These are phyloP conservation scores for Zygosaccharomyces siamensis DNA, from an alignment of 805 yeast genomes.

Conservation along the genomic window DNA sequence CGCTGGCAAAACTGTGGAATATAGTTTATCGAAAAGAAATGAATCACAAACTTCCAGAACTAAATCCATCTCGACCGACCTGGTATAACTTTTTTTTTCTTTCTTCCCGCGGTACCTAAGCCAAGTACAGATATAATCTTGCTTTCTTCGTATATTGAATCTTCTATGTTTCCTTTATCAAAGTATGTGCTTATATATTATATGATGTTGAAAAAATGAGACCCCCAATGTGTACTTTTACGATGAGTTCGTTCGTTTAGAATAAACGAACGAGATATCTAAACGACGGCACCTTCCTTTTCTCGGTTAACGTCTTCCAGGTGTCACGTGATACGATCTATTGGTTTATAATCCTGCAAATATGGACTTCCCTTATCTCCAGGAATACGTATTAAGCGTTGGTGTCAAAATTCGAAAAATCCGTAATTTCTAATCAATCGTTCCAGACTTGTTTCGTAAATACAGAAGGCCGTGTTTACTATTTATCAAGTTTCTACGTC, in stretches of 20 bases:
- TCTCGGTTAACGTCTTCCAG: not conserved
- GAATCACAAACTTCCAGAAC: conserved; percentile 78
- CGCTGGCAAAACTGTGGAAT: conserved; percentile 64
- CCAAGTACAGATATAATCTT: not conserved
- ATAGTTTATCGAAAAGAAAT: conserved; percentile 65
- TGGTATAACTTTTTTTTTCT: not conserved
- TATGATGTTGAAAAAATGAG: not conserved
- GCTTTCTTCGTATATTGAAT: not conserved
- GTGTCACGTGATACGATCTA: not conserved
- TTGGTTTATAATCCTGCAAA: too few species aligned
- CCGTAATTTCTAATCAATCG: not conserved
- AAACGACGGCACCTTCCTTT: conserved; percentile 4
- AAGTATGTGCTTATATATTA: not conserved
- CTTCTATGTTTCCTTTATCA: not conserved
- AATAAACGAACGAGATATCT: not conserved
- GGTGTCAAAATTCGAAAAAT: not conserved
- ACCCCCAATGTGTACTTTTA: not conserved
- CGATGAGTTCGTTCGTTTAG: not conserved
- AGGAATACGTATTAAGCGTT: not conserved
- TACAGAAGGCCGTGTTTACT: too few species aligned
- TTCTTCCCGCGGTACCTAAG: not conserved
- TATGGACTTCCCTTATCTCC: too few species aligned
- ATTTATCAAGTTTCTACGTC: not conserved
- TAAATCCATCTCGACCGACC: conserved; percentile 63
- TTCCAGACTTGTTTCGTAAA: too few species aligned